Evolutionary conservation across 805 yeast species (phyloP).

Genomic region (Teunomyces kruisii): DNA sequence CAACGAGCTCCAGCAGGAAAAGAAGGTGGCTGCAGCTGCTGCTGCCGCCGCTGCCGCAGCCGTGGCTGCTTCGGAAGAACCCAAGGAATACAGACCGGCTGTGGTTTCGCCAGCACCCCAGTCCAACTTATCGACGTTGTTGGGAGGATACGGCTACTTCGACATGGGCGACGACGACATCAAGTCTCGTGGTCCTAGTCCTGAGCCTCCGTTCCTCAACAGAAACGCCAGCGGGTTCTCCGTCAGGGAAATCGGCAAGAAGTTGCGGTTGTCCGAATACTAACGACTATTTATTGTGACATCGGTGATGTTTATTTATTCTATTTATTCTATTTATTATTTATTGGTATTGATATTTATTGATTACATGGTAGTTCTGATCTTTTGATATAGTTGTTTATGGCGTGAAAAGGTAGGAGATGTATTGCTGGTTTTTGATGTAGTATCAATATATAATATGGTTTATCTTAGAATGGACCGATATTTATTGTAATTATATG

Average conservation of each 20-base stretch:
- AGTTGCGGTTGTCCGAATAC: constrained; percentile 62
- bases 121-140: constrained; percentile 18
- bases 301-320: constrained; percentile 4
- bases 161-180: constrained; percentile 55
- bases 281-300: constrained; percentile 19
- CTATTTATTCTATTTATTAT: constrained; percentile 8
- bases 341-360: neutral
- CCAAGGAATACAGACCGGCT: neutral
- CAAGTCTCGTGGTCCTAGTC: constrained; percentile 57
- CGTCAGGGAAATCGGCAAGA: constrained; percentile 61
- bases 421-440: too few species aligned
- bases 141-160: constrained; percentile 63
- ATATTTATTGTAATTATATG: too few species aligned
- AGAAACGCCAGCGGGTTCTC: constrained; percentile 40
- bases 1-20: constrained; percentile 21
- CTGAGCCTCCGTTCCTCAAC: constrained; percentile 50
- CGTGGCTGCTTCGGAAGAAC: neutral
- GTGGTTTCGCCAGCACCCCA: constrained; percentile 2
- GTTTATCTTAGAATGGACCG: too few species aligned
- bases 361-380: too few species aligned
- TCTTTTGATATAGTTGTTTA: too few species aligned
- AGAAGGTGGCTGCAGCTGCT: constrained; percentile 2
- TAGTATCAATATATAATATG: too few species aligned
- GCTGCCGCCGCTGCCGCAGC: neutral
- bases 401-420: too few species aligned